Percentiles rank a stretch among this genome's conserved stretches.
phyloP scores from a whole-genome alignment of 495 filamentous ascomycete species.

The Cetradonia linearis region DNA sequence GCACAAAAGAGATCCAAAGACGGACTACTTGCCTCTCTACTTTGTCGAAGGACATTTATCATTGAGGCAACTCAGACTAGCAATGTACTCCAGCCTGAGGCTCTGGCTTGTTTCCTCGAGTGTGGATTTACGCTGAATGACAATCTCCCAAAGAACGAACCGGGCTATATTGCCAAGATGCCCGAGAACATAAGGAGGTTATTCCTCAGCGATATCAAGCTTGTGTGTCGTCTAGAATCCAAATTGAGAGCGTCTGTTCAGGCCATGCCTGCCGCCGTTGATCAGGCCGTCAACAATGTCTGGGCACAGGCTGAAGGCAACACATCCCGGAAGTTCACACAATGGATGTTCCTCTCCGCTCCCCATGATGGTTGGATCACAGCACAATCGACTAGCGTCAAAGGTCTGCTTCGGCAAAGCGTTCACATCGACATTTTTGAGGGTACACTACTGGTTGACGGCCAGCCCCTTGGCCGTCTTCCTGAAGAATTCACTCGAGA shows the following conservation, averaged over 20 bases:
- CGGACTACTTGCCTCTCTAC: constrained; percentile 39
- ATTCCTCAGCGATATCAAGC: constrained; percentile 40
- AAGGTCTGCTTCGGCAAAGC: not conserved
- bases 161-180: constrained; percentile 12
- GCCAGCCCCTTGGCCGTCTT: constrained; percentile 38
- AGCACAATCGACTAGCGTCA: not conserved
- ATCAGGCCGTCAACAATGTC: constrained; percentile 17
- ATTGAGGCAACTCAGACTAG: constrained; percentile 9
- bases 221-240: constrained; percentile 30
- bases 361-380: constrained; percentile 14
- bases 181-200: constrained; percentile 25
- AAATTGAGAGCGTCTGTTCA: constrained; percentile 29
- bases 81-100: not conserved
- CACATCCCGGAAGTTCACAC: constrained; percentile 5
- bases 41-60: constrained; percentile 42
- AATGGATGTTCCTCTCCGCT: constrained; percentile 14
- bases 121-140: constrained; percentile 21
- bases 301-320: constrained; percentile 12
- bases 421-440: constrained; percentile 39
- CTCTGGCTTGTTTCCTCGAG: constrained; percentile 17
- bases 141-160: constrained; percentile 12
- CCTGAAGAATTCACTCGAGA: constrained; percentile 34
- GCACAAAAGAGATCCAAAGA: constrained; percentile 32
- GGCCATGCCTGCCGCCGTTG: constrained; percentile 8
- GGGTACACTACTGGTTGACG: constrained; percentile 41